Evolutionary conservation across 2,329 filamentous ascomycete genomes (phyloP).

Genomic region (Trichophyton benhamiae): DNA sequence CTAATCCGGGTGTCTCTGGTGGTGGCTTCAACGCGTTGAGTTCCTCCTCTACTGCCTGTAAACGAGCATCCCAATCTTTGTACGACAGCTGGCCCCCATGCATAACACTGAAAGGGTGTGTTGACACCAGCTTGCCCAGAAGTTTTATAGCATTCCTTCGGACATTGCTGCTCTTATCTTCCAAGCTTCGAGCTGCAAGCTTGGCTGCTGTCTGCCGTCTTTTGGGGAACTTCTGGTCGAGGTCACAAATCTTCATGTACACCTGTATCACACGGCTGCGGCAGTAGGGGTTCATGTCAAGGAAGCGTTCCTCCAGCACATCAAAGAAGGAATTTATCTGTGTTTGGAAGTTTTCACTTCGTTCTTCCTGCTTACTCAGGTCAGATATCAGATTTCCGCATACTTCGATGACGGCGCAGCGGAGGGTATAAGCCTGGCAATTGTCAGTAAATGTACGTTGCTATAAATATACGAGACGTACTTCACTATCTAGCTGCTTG

Average conservation of each 20-base stretch:
- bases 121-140: constrained; percentile 74
- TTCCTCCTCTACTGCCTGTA: constrained; percentile 73
- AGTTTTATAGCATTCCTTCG: constrained; percentile 90
- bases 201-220: constrained; percentile 77
- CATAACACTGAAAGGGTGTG: constrained; percentile 85
- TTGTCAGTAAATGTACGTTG: neutral
- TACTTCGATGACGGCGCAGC: constrained; percentile 89
- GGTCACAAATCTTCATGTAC: constrained; percentile 77
- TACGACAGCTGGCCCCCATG: constrained; percentile 76
- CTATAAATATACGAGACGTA: constrained; percentile 23
- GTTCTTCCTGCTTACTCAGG: constrained; percentile 80
- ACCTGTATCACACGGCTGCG: constrained; percentile 86
- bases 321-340: constrained; percentile 97
- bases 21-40: constrained; percentile 72
- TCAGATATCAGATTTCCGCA: constrained; percentile 90
- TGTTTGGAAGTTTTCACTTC: constrained; percentile 82
- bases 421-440: constrained; percentile 69
- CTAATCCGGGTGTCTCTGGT: constrained; percentile 58
- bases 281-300: constrained; percentile 94
- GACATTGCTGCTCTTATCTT: constrained; percentile 98
- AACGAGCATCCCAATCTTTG: constrained; percentile 71
- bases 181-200: constrained; percentile 73
- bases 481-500: constrained; percentile 90
- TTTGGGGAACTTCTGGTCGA: constrained; percentile 95
- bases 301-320: constrained; percentile 86